phyloP scores from a whole-genome alignment of 768 basidiomycete genomes.

The Tylopilus sp. region DNA sequence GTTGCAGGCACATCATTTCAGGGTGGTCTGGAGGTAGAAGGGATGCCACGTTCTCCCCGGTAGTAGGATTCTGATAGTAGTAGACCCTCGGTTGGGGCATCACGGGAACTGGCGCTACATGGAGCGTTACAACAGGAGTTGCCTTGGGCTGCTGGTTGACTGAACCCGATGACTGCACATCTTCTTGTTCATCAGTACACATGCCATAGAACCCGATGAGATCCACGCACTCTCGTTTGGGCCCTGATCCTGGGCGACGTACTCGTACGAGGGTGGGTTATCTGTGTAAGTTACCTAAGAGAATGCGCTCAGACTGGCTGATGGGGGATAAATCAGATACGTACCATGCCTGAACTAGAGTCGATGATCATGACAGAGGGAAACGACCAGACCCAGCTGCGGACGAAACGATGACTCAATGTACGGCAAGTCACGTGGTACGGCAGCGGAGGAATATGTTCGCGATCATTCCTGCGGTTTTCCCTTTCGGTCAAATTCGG shows the following conservation, averaged over 20 bases:
- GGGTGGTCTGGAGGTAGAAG: slow-evolving; percentile 74
- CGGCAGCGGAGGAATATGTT: not conserved
- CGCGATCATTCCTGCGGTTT: slow-evolving; percentile 11
- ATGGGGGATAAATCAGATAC: not conserved
- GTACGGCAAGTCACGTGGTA: slow-evolving; percentile 19
- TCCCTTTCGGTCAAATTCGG: slow-evolving; percentile 4
- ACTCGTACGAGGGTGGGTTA: slow-evolving; percentile 51
- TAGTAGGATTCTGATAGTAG: slow-evolving; percentile 64
- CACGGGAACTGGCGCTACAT: slow-evolving; percentile 30
- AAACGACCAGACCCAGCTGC: no score
- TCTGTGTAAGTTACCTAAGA: slow-evolving; percentile 27
- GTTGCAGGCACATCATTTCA: slow-evolving; percentile 82
- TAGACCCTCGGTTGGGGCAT: slow-evolving; percentile 52
- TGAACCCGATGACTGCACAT: not conserved
- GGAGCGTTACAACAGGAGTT: slow-evolving; percentile 16
- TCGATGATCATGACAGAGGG: slow-evolving; percentile 25
- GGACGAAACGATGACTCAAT: not conserved
- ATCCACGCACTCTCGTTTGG: slow-evolving; percentile 26
- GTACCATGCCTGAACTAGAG: slow-evolving; percentile 26
- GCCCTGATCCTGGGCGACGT: slow-evolving; percentile 28
- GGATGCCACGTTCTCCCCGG: slow-evolving; percentile 56
- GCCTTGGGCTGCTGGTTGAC: slow-evolving; percentile 14
- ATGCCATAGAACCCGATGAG: not conserved
- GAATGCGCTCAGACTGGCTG: not conserved
- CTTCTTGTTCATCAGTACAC: slow-evolving; percentile 7